These are phyloP conservation scores for Albizia julibrissin DNA, from an alignment of 306 rosid genomes.

Conservation along the genomic window DNA sequence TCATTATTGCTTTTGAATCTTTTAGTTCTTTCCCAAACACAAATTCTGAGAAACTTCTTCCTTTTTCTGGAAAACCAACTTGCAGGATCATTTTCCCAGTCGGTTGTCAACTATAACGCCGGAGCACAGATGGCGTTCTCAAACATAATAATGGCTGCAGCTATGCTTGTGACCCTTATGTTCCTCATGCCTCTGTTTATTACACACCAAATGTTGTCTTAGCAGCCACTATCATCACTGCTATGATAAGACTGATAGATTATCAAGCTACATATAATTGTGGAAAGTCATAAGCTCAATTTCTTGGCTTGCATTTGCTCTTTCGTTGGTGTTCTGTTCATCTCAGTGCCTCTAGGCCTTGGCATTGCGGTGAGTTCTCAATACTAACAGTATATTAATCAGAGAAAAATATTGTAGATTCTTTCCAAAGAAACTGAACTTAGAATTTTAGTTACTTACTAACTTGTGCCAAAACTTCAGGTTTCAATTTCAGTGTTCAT, in stretches of 20 bases:
- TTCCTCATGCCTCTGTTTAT: constrained; percentile 90
- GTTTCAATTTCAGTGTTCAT: constrained; percentile 93
- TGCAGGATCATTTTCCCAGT: constrained; percentile 95
- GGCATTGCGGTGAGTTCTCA: constrained; percentile 76
- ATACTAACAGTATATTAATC: neutral
- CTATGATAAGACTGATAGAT: constrained; percentile 85
- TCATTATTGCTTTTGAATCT: constrained; percentile 17
- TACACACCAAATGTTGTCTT: constrained; percentile 88
- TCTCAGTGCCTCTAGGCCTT: constrained; percentile 92
- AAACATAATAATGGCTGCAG: constrained; percentile 82
- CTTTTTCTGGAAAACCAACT: constrained; percentile 29
- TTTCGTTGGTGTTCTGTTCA: constrained; percentile 88
- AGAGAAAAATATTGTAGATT: neutral
- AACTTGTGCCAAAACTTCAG: constrained; percentile 43
- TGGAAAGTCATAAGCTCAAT: constrained; percentile 97
- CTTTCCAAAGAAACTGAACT: neutral
- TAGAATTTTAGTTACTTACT: neutral
- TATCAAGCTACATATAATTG: constrained; percentile 64
- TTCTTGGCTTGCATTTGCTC: constrained; percentile 85
- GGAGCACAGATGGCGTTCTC: constrained; percentile 91
- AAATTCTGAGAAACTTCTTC: constrained; percentile 11
- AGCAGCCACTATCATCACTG: constrained; percentile 91
- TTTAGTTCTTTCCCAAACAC: neutral
- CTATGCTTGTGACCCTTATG: constrained; percentile 90
- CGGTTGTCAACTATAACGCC: constrained; percentile 90